These are phyloP conservation scores for Cytospora leucostoma DNA, from an alignment of 2,329 filamentous ascomycete species.

Conservation along the genomic window DNA sequence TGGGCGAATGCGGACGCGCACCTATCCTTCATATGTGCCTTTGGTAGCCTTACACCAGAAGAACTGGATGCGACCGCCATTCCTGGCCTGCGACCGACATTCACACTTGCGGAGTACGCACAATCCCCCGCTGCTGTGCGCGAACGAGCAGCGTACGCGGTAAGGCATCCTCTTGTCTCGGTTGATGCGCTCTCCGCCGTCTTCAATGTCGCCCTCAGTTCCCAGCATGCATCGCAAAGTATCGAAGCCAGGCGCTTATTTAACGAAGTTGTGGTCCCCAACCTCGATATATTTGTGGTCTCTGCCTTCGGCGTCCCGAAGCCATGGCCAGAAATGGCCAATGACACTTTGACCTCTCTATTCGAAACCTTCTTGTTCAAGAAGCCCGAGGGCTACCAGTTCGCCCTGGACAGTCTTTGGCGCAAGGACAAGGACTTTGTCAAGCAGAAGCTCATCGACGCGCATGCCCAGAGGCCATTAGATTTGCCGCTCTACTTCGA, in stretches of 20 bases:
- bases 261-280: slow-evolving; percentile 68
- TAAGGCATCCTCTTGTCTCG: slow-evolving; percentile 85
- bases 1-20: slow-evolving; percentile 89
- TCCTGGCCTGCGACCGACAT: slow-evolving; percentile 76
- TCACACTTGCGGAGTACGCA: slow-evolving; percentile 62
- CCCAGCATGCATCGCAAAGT: slow-evolving; percentile 61
- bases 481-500: slow-evolving; percentile 72
- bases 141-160: slow-evolving; percentile 60
- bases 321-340: slow-evolving; percentile 73
- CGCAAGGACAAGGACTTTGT: slow-evolving; percentile 89
- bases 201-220: slow-evolving; percentile 65
- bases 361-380: slow-evolving; percentile 85
- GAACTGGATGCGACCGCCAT: slow-evolving; percentile 84
- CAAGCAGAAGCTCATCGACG: slow-evolving; percentile 73
- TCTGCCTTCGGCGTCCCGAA: slow-evolving; percentile 76
- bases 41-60: slow-evolving; percentile 72
- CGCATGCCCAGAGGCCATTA: slow-evolving; percentile 69
- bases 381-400: slow-evolving; percentile 75
- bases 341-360: slow-evolving; percentile 73
- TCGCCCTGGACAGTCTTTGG: slow-evolving; percentile 91
- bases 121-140: slow-evolving; percentile 51
- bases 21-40: slow-evolving; percentile 89
- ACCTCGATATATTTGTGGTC: slow-evolving; percentile 77
- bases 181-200: slow-evolving; percentile 76
- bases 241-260: slow-evolving; percentile 66